Base-by-base conservation (phyloP, 306 rosid species). In the Macrotyloma uniflorum region DNA sequence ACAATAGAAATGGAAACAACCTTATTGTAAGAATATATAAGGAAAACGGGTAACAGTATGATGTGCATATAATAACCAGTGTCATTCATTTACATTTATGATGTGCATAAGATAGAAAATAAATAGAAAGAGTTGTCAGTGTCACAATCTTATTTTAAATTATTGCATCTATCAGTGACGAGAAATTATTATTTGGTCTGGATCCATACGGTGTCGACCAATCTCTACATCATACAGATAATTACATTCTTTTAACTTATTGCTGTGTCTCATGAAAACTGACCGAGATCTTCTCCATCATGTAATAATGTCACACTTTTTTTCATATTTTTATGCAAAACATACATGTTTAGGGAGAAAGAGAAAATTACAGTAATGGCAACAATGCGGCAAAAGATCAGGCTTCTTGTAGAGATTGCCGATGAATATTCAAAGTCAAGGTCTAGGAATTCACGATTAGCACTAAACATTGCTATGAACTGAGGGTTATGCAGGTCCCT, bases 311-410 rank as follows among this genome's bases (percentile, higher is more conserved):
- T 24, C 9, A 28, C 20, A 54, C 24, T 26, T 28, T 10, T 13
- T 53, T 38, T 15, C 20, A n/a, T 28, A 33, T 63, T 9, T 26
- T 22, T 7, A 59, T 6, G 20, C 23, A 54, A 83, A 62, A 23
- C 54, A 47, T 5, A 24, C 35, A 62, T 70, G 38, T 47, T 59
- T 57, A 53, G 43, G 72, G 33, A 32, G 79, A 58, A 40, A 49
- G 82, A 64, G 80, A 78, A 80, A 66, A 43, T 81, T 91, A 94
- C 98, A 32, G 80, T 84, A 65, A 88, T 72, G 46, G 94, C 88
- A 80, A 94, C 76, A 58, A 94, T 67, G 66, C 98, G 90, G 63
- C 83, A 88, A 84, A 83, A 90, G 51, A 86, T 49, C 19, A 90
- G 66, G 79, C 84, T 84, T 68, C 80, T 84, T 8, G 85, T 66